Evolutionary conservation across 2,329 filamentous ascomycete species (phyloP).

Genomic region (Podosphaera fusca): DNA sequence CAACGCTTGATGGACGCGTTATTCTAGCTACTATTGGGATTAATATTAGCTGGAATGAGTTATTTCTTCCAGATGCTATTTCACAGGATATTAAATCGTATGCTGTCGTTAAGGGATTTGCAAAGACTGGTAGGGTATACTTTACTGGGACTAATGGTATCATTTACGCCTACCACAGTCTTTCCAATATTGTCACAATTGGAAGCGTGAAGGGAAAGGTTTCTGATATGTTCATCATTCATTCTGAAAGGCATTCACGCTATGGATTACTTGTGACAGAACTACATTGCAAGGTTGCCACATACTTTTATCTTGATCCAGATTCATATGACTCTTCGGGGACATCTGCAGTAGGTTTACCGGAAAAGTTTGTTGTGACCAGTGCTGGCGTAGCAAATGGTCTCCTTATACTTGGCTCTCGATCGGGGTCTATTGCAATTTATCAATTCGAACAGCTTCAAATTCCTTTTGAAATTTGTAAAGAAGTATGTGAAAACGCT

Average conservation of each 20-base stretch:
- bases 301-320: constrained; percentile 10
- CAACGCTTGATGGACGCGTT: constrained; percentile 36
- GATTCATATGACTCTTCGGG: not conserved
- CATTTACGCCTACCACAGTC: constrained; percentile 9
- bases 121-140: constrained; percentile 19
- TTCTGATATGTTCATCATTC: constrained; percentile 15
- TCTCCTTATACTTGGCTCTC: constrained; percentile 28
- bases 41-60: constrained; percentile 11
- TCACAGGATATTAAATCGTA: constrained; percentile 22
- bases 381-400: constrained; percentile 21
- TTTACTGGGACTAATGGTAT: constrained; percentile 23
- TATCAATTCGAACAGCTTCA: constrained; percentile 17
- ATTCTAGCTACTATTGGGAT: constrained; percentile 21
- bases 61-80: constrained; percentile 12
- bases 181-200: constrained; percentile 5
- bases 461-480: constrained; percentile 6
- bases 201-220: constrained; percentile 10
- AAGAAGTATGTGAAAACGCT: constrained; percentile 10
- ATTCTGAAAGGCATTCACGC: constrained; percentile 1
- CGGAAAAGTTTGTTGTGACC: constrained; percentile 26
- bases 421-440: constrained; percentile 28
- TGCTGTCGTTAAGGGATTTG: constrained; percentile 21
- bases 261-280: constrained; percentile 12
- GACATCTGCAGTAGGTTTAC: constrained; percentile 7
- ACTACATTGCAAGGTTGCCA: constrained; percentile 17